phyloP scores from a whole-genome alignment of 805 yeast genomes.

The Sugiyamaella qingdaonensis region DNA sequence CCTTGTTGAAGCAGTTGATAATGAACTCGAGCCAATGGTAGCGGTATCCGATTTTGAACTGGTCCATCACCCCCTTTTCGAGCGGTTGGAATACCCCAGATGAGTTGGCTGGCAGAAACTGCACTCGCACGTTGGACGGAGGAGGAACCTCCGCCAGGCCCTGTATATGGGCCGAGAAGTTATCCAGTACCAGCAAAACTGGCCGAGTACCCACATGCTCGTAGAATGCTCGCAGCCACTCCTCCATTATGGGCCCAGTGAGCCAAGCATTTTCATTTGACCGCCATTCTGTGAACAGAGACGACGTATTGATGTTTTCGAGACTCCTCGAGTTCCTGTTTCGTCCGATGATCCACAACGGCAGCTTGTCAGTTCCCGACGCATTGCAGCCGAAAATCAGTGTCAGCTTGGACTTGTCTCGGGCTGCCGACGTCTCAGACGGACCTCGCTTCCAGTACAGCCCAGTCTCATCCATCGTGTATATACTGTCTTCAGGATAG shows the following conservation, averaged over 20 bases:
- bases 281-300: constrained; percentile 2
- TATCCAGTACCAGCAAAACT: constrained; percentile 7
- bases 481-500: constrained; percentile 8
- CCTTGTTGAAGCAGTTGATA: background rate
- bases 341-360: constrained; percentile 10
- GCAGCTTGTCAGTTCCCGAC: constrained; percentile 8
- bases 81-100: constrained; percentile 9
- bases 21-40: constrained; percentile 10
- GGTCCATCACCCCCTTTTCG: constrained; percentile 11
- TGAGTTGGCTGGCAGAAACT: constrained; percentile 10
- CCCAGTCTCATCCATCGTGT: constrained; percentile 12
- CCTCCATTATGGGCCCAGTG: constrained; percentile 11
- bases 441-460: constrained; percentile 8
- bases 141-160: constrained; percentile 10
- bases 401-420: constrained; percentile 6
- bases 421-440: background rate
- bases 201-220: constrained; percentile 8
- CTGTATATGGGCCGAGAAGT: constrained; percentile 12
- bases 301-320: background rate
- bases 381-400: constrained; percentile 5
- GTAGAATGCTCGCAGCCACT: constrained; percentile 9
- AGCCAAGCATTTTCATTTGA: constrained; percentile 13
- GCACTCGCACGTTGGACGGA: constrained; percentile 9
- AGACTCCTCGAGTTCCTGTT: background rate
- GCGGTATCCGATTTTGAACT: constrained; percentile 9